phyloP scores from a whole-genome alignment of 192 early-diverging fungal species.

The Rhizophlyctis rosea region DNA sequence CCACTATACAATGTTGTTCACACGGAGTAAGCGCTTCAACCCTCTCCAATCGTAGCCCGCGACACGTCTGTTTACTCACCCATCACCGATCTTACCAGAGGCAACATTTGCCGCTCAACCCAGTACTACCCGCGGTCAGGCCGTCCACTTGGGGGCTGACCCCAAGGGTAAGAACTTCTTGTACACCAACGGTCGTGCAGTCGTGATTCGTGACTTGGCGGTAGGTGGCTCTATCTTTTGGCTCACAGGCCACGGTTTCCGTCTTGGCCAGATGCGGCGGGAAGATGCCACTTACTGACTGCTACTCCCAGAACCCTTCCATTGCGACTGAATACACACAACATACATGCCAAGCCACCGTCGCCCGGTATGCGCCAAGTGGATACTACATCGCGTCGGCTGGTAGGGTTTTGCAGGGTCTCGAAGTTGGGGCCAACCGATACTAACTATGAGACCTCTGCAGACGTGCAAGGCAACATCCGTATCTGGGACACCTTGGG shows the following conservation, averaged over 20 bases:
- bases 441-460: too few species aligned
- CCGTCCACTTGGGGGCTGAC: conserved; percentile 76
- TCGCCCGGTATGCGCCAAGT: conserved; percentile 85
- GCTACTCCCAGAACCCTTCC: conserved; percentile 68
- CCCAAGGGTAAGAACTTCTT: conserved; percentile 79
- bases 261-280: not conserved
- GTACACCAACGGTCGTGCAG: conserved; percentile 86
- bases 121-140: conserved; percentile 72
- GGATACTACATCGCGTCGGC: conserved; percentile 97
- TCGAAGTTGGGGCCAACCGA: too few species aligned
- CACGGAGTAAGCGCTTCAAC: not conserved
- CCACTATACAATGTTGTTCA: not conserved
- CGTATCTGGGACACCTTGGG: conserved; percentile 90
- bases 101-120: conserved; percentile 70
- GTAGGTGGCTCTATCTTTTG: conserved; percentile 37
- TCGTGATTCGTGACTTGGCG: conserved; percentile 80
- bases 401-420: too few species aligned
- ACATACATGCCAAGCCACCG: conserved; percentile 73
- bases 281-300: not conserved
- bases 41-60: not conserved
- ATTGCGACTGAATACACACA: conserved; percentile 80
- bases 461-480: conserved; percentile 84
- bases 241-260: not conserved
- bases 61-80: not conserved
- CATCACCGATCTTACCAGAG: not conserved